These are phyloP conservation scores for Apiospora arundinis DNA, from an alignment of 2,329 filamentous ascomycete species.

Conservation along the genomic window DNA sequence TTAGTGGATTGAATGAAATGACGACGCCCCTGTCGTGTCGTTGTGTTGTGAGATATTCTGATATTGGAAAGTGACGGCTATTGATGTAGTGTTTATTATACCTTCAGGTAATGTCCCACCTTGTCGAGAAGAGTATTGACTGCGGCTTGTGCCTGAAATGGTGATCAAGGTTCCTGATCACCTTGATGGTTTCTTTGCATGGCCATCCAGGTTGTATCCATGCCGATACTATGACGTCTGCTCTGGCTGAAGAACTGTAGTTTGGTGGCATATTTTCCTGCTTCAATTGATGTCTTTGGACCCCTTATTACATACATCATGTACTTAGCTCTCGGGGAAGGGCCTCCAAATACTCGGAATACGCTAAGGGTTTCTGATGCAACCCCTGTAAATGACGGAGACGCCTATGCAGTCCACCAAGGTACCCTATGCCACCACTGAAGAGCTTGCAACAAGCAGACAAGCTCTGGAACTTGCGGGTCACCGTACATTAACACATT, in stretches of 20 bases:
- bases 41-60: not conserved
- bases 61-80: not conserved
- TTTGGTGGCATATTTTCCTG: too few species aligned
- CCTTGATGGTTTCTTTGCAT: not conserved
- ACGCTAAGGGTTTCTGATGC: not conserved
- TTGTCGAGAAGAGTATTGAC: not conserved
- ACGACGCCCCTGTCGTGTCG: not conserved
- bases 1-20: conserved; percentile 8
- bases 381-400: conserved; percentile 7
- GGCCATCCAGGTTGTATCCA: not conserved
- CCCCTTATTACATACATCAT: not conserved
- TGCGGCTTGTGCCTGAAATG: not conserved
- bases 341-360: not conserved
- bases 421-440: not conserved
- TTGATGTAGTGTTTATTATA: not conserved
- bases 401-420: not conserved
- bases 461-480: not conserved
- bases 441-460: not conserved
- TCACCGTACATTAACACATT: not conserved
- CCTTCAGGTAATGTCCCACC: not conserved
- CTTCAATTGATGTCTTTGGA: not conserved
- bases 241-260: not conserved
- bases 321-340: too few species aligned
- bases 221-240: not conserved
- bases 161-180: not conserved